Conservation (phyloP, 1,284 basidiomycete genomes). For the Xerocomus nothofagi region DNA sequence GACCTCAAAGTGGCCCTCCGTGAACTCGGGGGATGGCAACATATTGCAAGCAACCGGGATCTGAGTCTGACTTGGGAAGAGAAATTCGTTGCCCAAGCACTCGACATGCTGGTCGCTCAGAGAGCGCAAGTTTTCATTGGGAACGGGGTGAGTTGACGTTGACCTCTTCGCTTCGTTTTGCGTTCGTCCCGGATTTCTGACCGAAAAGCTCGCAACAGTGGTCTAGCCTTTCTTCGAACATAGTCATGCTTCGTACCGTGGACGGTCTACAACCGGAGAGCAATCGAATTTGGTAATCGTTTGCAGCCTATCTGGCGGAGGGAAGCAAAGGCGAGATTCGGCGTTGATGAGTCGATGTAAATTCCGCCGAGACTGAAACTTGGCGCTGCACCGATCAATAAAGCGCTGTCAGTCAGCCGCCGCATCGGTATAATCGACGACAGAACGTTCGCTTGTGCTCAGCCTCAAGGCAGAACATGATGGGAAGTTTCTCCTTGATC, state of each 20-base stretch:
- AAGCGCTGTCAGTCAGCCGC: no score
- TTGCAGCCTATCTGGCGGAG: no score
- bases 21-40: constrained; percentile 30
- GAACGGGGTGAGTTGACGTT: constrained; percentile 36
- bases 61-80: constrained; percentile 39
- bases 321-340: neutral
- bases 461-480: no score
- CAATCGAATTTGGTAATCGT: constrained; percentile 33
- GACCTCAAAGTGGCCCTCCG: constrained; percentile 43
- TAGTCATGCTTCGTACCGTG: constrained; percentile 48
- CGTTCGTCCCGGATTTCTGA: neutral
- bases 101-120: constrained; percentile 48
- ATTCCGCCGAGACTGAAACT: no score
- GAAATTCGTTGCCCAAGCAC: constrained; percentile 39
- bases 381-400: no score
- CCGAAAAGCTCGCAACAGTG: constrained; percentile 38
- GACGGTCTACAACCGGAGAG: constrained; percentile 14
- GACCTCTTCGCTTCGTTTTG: neutral
- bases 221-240: constrained; percentile 54
- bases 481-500: no score
- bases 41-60: constrained; percentile 36
- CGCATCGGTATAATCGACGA: no score
- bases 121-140: constrained; percentile 46
- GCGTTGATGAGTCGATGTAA: no score
- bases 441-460: no score